Percentiles rank a stretch among this genome's conserved stretches.
Conservation (phyloP, 352 stramenopile genomes). For the Pythium apleroticum region DNA sequence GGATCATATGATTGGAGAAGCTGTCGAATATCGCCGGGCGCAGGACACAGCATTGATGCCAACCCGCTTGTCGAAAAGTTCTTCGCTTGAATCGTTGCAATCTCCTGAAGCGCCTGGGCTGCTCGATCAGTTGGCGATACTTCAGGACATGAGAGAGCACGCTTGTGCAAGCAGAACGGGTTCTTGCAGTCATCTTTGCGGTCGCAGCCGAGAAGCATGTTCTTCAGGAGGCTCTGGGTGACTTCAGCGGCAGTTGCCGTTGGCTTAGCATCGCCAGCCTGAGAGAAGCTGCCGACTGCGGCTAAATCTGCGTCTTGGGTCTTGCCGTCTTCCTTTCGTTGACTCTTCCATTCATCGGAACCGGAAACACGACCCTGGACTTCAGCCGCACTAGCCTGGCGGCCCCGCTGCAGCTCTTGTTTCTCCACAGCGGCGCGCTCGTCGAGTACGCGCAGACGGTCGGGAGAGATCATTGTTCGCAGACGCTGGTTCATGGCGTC, state of each 20-base stretch:
- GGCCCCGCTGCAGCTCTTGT: conserved; percentile 42
- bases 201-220: conserved; percentile 20
- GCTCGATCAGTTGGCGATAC: conserved; percentile 43
- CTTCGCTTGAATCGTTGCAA: conserved; percentile 37
- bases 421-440: conserved; percentile 39
- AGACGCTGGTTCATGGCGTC: conserved; percentile 49
- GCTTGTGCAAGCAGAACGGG: conserved; percentile 39
- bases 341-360: conserved; percentile 75
- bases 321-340: conserved; percentile 61
- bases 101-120: conserved; percentile 45
- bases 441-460: conserved; percentile 39
- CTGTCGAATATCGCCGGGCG: conserved; percentile 29
- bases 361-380: conserved; percentile 75
- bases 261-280: not conserved
- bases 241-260: not conserved
- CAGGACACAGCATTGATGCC: conserved; percentile 40
- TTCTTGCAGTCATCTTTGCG: conserved; percentile 31
- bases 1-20: conserved; percentile 49
- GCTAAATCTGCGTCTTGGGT: not conserved
- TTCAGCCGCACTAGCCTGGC: conserved; percentile 41
- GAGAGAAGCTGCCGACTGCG: not conserved
- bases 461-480: conserved; percentile 27
- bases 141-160: conserved; percentile 15
- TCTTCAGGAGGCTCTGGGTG: conserved; percentile 10
- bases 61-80: conserved; percentile 40